phyloP scores from a whole-genome alignment of 345 rosid species.

The Corymbia maculata region DNA sequence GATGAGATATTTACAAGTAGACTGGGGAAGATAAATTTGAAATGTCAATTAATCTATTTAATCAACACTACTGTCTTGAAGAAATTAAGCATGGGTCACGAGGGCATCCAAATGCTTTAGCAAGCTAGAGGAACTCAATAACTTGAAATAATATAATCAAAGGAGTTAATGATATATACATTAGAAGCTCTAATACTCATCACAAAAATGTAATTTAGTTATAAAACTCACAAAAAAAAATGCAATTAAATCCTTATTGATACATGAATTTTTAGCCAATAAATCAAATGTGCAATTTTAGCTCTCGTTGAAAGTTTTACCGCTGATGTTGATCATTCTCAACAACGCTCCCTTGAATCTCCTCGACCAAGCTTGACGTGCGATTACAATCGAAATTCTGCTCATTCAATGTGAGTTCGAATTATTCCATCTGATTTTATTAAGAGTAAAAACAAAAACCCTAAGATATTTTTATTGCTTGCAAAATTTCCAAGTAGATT shows the following conservation, averaged over 20 bases:
- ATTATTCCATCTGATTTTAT: background rate
- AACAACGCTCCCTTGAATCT: background rate
- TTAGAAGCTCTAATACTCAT: fast-evolving
- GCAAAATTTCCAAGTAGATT: background rate
- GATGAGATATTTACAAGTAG: background rate
- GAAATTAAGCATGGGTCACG: background rate
- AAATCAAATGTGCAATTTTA: background rate
- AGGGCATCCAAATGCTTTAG: background rate
- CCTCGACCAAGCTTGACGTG: background rate
- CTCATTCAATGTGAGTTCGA: background rate
- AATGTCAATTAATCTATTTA: background rate
- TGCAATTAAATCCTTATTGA: background rate
- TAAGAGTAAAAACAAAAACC: background rate
- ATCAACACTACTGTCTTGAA: background rate
- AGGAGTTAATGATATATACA: background rate
- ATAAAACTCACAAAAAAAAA: background rate
- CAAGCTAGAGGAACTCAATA: background rate
- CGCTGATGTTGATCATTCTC: background rate
- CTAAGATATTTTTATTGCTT: background rate
- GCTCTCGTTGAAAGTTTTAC: background rate
- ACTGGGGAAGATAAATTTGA: background rate
- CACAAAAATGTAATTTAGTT: background rate
- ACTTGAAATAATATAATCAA: background rate
- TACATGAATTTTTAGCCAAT: background rate
- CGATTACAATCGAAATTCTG: background rate